Percentiles rank a stretch among this genome's conserved stretches.
phyloP scores from a whole-genome alignment of 805 yeast genomes.

The Saccharomycopsis oosterbeekiorum region DNA sequence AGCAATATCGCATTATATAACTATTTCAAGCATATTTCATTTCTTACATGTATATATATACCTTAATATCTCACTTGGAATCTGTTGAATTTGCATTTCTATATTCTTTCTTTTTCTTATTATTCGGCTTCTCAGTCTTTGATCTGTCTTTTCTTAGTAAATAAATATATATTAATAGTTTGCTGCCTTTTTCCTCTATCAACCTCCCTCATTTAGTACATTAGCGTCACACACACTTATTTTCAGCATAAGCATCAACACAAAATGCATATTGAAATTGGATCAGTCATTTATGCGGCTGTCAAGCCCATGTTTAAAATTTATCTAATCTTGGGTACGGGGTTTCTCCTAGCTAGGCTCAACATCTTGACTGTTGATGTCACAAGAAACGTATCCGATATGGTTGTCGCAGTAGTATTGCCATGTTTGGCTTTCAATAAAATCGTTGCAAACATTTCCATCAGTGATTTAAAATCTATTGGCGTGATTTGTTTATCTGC shows the following conservation, averaged over 20 bases:
- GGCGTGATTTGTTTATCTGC: slow-evolving; percentile 54
- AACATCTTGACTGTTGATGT: slow-evolving; percentile 59
- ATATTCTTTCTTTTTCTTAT: neutral
- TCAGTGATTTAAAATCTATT: slow-evolving; percentile 56
- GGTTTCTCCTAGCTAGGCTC: slow-evolving; percentile 51
- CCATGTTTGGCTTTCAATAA: slow-evolving; percentile 73
- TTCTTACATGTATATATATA: too few relatives aligned
- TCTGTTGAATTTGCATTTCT: too few relatives aligned
- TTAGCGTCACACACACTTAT: neutral
- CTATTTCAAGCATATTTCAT: too few relatives aligned
- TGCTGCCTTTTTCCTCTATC: too few relatives aligned
- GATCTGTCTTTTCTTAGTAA: neutral
- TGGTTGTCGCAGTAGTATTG: slow-evolving; percentile 56
- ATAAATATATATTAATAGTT: neutral
- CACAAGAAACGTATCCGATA: slow-evolving; percentile 58
- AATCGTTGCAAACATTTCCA: slow-evolving; percentile 54
- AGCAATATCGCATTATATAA: too few relatives aligned
- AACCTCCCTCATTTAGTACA: too few relatives aligned
- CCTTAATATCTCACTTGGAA: too few relatives aligned
- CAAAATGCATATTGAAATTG: slow-evolving; percentile 26
- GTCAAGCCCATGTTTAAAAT: slow-evolving; percentile 83
- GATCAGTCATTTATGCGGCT: slow-evolving; percentile 64
- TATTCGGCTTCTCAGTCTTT: neutral
- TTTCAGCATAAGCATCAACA: neutral
- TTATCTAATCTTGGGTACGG: slow-evolving; percentile 58